Percentiles rank a stretch among this genome's conserved stretches.
Conservation (phyloP, 768 basidiomycete species). For the Pleurotus sapidus region DNA sequence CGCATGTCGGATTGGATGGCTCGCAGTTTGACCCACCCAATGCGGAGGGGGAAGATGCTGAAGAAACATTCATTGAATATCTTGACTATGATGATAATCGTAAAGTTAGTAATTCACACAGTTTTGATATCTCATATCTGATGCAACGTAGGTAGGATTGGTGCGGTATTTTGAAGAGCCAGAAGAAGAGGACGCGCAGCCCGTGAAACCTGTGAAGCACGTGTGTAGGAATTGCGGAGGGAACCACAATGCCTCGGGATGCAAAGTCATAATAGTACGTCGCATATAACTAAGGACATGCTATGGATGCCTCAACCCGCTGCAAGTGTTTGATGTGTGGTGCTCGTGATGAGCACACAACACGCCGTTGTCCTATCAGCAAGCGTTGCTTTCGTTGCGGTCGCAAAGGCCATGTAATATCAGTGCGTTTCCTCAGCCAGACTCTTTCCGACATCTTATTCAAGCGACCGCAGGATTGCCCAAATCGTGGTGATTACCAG, state of each 20-base stretch:
- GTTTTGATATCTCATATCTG: not conserved
- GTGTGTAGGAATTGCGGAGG: constrained; percentile 80
- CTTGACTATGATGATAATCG: constrained; percentile 65
- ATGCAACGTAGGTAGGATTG: constrained; percentile 39
- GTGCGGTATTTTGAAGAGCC: constrained; percentile 64
- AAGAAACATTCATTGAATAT: constrained; percentile 73
- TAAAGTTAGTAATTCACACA: constrained; percentile 36
- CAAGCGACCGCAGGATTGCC: constrained; percentile 52
- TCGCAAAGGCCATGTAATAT: constrained; percentile 80
- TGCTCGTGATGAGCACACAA: constrained; percentile 74
- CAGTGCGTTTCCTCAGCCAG: constrained; percentile 34
- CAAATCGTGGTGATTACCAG: constrained; percentile 47
- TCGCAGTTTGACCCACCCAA: constrained; percentile 46
- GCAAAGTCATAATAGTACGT: constrained; percentile 70
- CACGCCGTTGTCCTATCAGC: constrained; percentile 75
- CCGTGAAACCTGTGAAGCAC: constrained; percentile 41
- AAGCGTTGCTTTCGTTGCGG: constrained; percentile 80
- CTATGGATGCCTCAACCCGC: not conserved
- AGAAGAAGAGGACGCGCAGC: constrained; percentile 37
- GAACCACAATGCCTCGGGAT: constrained; percentile 65
- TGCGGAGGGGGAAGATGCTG: constrained; percentile 38
- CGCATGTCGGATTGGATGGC: constrained; percentile 64
- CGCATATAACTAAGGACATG: no score
- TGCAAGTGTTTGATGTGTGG: constrained; percentile 78
- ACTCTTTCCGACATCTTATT: not conserved